These are phyloP conservation scores for Benincasa hispida DNA, from an alignment of 306 rosid species.

Conservation along the genomic window DNA sequence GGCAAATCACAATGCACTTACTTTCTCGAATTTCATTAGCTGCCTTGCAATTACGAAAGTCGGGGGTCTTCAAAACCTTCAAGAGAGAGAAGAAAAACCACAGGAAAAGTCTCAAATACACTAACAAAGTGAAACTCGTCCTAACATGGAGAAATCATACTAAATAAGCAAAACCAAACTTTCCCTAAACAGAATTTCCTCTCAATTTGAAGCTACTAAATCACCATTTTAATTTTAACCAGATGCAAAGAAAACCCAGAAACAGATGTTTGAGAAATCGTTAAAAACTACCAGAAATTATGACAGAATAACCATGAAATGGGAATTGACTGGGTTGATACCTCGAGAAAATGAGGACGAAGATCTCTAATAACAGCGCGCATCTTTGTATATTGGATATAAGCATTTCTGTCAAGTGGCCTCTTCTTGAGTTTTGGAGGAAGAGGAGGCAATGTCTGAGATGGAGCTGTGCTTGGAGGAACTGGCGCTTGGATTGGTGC, in stretches of 20 bases:
- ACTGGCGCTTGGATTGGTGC: not conserved
- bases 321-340: not conserved
- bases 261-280: not conserved
- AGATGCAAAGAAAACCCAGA: not conserved
- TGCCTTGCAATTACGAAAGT: conserved; percentile 54
- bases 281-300: not conserved
- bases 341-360: conserved; percentile 73
- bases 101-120: not conserved
- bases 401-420: conserved; percentile 25
- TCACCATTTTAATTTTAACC: not conserved
- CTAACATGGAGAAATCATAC: not conserved
- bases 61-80: conserved; percentile 52
- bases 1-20: conserved; percentile 25
- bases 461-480: not conserved
- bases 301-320: not conserved
- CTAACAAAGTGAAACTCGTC: not conserved
- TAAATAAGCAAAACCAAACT: not conserved
- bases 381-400: conserved; percentile 32
- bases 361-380: conserved; percentile 54
- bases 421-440: conserved; percentile 32
- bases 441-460: conserved; percentile 12
- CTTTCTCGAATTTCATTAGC: conserved; percentile 63
- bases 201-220: not conserved
- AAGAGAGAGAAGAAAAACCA: conserved; percentile 13
- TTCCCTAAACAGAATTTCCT: not conserved